These are phyloP conservation scores for Erodium chrysanthum DNA, from an alignment of 441 rosid species.

Conservation along the genomic window DNA sequence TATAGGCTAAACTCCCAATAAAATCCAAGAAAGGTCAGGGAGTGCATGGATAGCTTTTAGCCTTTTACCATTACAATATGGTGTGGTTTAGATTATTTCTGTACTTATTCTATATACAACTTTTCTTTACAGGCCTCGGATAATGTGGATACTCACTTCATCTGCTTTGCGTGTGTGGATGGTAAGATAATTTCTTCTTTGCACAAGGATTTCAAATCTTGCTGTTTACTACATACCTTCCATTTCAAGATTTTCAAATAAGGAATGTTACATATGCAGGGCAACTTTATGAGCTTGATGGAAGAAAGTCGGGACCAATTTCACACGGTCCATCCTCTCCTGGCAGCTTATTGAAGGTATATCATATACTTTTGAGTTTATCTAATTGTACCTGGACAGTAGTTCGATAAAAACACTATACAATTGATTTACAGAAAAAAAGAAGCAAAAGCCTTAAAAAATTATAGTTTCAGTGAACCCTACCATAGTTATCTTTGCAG, in stretches of 20 bases:
- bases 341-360: constrained; percentile 58
- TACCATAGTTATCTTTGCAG: not conserved
- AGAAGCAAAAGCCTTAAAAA: not conserved
- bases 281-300: constrained; percentile 80
- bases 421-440: not conserved
- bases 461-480: not conserved
- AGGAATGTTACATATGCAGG: constrained; percentile 29
- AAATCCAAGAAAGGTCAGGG: not conserved
- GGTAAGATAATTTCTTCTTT: constrained; percentile 30
- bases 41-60: not conserved
- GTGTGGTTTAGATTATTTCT: constrained; percentile 2
- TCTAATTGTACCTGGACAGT: not conserved
- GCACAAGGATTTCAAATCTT: not conserved
- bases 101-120: not conserved
- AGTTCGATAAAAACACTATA: not conserved
- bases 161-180: constrained; percentile 72
- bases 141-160: constrained; percentile 54
- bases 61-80: no score
- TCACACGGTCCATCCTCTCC: constrained; percentile 63
- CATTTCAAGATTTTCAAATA: not conserved
- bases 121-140: constrained; percentile 54
- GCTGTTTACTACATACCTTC: constrained; percentile 6
- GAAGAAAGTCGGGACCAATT: constrained; percentile 72
- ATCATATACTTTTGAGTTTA: not conserved
- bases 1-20: not conserved